Evolutionary conservation across 192 early-diverging fungal species (phyloP).

Genomic region (Umbelopsis vinacea): DNA sequence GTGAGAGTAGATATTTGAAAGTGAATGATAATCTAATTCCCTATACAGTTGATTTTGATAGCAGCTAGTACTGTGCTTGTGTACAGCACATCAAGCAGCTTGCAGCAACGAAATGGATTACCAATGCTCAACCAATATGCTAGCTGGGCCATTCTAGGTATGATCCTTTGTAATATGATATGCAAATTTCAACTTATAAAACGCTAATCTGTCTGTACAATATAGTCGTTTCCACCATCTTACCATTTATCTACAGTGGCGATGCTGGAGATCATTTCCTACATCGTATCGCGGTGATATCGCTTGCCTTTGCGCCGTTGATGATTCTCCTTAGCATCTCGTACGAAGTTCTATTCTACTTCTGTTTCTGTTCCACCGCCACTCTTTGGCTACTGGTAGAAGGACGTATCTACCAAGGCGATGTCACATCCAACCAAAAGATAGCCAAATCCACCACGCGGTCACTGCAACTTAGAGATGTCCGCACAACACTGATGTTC

Average conservation of each 20-base stretch:
- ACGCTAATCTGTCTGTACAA: neutral
- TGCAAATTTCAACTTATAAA: too few species aligned
- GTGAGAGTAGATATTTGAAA: neutral
- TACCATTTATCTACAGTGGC: conserved; percentile 68
- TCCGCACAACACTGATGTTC: conserved; percentile 73
- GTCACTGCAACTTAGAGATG: conserved; percentile 47
- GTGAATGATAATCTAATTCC: neutral
- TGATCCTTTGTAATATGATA: conserved; percentile 12
- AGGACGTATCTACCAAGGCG: conserved; percentile 47
- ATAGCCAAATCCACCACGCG: conserved; percentile 2
- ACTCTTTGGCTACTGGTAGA: conserved; percentile 83
- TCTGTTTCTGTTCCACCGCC: conserved; percentile 73
- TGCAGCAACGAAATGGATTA: conserved; percentile 63
- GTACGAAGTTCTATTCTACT: conserved; percentile 90
- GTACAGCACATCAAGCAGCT: conserved; percentile 61
- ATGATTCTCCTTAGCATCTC: conserved; percentile 90
- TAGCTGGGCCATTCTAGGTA: conserved; percentile 72
- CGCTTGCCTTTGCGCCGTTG: conserved; percentile 84
- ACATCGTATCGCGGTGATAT: conserved; percentile 80
- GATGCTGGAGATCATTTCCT: conserved; percentile 73
- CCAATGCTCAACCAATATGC: conserved; percentile 68
- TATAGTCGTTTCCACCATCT: conserved; percentile 52
- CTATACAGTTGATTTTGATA: conserved; percentile 41
- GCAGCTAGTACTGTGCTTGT: conserved; percentile 62
- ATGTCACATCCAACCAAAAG: conserved; percentile 6